Evolutionary conservation across 2,329 filamentous ascomycete species (phyloP).

Genomic region (Cucurbitaria berberidis): DNA sequence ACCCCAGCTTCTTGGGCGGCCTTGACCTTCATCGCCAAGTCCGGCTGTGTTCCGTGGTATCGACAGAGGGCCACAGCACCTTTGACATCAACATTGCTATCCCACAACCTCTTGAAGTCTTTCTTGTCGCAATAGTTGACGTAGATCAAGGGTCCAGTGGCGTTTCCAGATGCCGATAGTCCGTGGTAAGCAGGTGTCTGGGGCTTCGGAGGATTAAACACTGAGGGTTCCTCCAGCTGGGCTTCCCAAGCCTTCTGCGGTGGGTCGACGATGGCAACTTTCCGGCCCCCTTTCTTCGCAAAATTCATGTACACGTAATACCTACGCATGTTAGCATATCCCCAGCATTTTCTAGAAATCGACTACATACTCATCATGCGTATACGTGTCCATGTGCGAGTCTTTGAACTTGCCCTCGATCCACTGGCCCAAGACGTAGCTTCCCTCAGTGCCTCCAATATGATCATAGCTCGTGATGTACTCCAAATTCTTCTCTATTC

Average conservation of each 20-base stretch:
- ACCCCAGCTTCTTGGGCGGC: constrained; percentile 87
- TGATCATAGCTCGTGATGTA: constrained; percentile 87
- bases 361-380: constrained; percentile 66
- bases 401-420: constrained; percentile 77
- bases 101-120: constrained; percentile 77
- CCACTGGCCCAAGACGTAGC: constrained; percentile 84
- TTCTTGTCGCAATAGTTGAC: constrained; percentile 87
- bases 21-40: constrained; percentile 83
- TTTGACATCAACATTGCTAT: constrained; percentile 73
- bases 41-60: constrained; percentile 75
- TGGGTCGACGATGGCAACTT: constrained; percentile 78
- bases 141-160: constrained; percentile 85
- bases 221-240: constrained; percentile 79
- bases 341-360: not conserved
- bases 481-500: constrained; percentile 70
- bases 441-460: constrained; percentile 91
- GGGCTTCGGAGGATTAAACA: constrained; percentile 62
- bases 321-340: constrained; percentile 30
- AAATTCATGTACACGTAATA: constrained; percentile 94
- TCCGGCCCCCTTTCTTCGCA: constrained; percentile 75
- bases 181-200: constrained; percentile 87
- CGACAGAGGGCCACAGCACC: constrained; percentile 85
- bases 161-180: constrained; percentile 84
- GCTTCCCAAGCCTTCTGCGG: constrained; percentile 78
- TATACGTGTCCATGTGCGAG: constrained; percentile 76